Evolutionary conservation across 2,329 filamentous ascomycete species (phyloP), one percentile per base, ranked within the genome.

Genomic region (Xylariaceae sp.): DNA sequence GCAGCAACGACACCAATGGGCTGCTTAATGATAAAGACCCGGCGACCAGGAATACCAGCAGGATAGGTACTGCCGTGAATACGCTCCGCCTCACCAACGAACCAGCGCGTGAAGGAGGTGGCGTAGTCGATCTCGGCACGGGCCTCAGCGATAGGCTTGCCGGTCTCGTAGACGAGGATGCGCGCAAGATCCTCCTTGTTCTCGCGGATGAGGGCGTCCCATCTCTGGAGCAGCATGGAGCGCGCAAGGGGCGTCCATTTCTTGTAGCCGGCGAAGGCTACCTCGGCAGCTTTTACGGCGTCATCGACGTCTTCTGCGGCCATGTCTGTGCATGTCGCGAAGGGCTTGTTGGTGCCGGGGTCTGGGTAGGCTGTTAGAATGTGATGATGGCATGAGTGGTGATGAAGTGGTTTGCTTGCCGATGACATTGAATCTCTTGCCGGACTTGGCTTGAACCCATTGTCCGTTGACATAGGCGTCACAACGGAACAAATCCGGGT

Each of bases 21-120:
- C 72, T 90, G 87, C 76, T 92, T 92, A 66, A 92, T 81, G 0
- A 86, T 88, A 61, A 92, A 82, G 2, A 87, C 80, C 10, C 88
- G 79, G 5, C 88, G 78, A 37, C 84, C 83, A 0, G 88, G 83
- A 0, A 82, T 74, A 0, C 87, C 77, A 0, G 86, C 80, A 0
- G 79, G 77, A 51, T 83, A 81, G 4, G 87, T 79, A 0, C 80
- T 80, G 13, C 88, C 88, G 76, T 68, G 86, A 30, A 78, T 67
- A 55, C 72, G 70, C 60, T 79, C 77, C 3, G 79, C 78, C 64
- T 81, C 79, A 10, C 78, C 77, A 0, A 79, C 73, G 63, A 85
- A 85, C 82, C 82, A 86, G 73, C 80, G 80, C 1, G 77, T 76
- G 66, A 85, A 84, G 0, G 76, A 74, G 0, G 76, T 68, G 1